phyloP scores from a whole-genome alignment of 345 rosid genomes.

The Boechera divaricarpa region DNA sequence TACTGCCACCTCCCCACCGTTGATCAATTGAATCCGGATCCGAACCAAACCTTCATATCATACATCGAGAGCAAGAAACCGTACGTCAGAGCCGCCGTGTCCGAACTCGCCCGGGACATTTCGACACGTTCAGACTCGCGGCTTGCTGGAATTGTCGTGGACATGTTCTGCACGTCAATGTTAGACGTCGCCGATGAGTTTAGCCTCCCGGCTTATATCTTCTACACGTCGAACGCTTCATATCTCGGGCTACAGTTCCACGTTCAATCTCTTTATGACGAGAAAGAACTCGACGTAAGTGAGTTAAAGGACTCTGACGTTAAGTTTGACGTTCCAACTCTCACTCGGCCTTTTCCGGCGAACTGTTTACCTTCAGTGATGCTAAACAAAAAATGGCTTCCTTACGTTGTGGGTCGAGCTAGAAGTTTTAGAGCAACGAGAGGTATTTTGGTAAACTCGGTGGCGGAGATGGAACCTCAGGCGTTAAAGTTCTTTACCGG shows the following conservation, averaged over 20 bases:
- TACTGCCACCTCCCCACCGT: constrained; percentile 30
- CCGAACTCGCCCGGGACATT: not conserved
- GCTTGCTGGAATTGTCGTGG: constrained; percentile 57
- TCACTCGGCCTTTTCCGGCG: constrained; percentile 43
- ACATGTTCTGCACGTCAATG: constrained; percentile 58
- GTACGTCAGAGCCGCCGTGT: constrained; percentile 42
- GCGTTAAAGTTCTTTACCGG: constrained; percentile 35
- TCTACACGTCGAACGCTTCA: constrained; percentile 48
- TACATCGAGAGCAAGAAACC: constrained; percentile 47
- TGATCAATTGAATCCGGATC: not conserved
- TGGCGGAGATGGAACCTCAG: constrained; percentile 49
- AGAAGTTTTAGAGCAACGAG: constrained; percentile 33
- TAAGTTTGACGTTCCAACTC: constrained; percentile 43
- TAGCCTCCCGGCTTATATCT: constrained; percentile 50
- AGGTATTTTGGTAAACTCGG: constrained; percentile 57
- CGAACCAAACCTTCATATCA: not conserved
- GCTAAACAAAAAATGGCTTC: not conserved
- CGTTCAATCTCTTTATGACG: constrained; percentile 34
- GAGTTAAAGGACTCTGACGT: constrained; percentile 41
- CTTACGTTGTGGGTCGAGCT: not conserved
- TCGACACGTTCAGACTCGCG: constrained; percentile 7
- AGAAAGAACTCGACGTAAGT: constrained; percentile 7
- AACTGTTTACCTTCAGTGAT: constrained; percentile 35
- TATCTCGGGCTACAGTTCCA: constrained; percentile 43
- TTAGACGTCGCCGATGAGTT: constrained; percentile 54